phyloP scores from a whole-genome alignment of 2,329 filamentous ascomycete genomes.

The Ploettnerulaceae sp. region DNA sequence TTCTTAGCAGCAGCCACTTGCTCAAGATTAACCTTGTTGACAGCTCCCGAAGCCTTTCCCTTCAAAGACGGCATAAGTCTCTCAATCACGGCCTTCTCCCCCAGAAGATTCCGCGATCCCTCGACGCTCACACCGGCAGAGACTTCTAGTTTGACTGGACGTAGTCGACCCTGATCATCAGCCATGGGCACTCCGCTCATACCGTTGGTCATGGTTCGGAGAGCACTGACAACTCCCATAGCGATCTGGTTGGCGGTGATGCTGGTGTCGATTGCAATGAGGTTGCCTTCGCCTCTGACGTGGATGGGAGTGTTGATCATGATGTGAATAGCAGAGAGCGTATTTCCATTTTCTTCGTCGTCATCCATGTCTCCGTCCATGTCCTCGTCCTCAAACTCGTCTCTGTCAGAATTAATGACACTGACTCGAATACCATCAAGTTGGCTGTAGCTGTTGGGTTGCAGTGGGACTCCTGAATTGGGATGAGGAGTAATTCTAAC shows the following conservation, averaged over 20 bases:
- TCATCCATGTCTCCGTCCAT: constrained; percentile 21
- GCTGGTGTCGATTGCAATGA: constrained; percentile 39
- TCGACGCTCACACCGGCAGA: constrained; percentile 43
- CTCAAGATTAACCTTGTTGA: constrained; percentile 3
- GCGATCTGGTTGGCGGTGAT: constrained; percentile 41
- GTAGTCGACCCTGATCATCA: constrained; percentile 40
- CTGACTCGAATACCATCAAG: too few relatives aligned
- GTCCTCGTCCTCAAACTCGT: too few relatives aligned
- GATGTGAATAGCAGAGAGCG: constrained; percentile 40
- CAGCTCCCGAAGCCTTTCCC: neutral
- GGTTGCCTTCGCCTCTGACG: constrained; percentile 45
- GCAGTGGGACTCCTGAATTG: too few relatives aligned
- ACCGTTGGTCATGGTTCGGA: constrained; percentile 40
- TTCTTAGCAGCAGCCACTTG: constrained; percentile 11
- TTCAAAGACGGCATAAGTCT: constrained; percentile 1
- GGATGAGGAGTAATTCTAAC: neutral
- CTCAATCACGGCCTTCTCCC: constrained; percentile 25
- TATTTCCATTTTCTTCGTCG: constrained; percentile 18
- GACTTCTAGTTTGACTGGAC: constrained; percentile 41
- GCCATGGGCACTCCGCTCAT: constrained; percentile 41
- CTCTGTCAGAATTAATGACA: too few relatives aligned
- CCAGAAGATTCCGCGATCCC: constrained; percentile 43
- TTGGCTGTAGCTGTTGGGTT: constrained; percentile 2
- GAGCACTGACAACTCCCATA: constrained; percentile 40
- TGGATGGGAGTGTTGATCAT: constrained; percentile 45